Evolutionary conservation across 2,329 filamentous ascomycete genomes (phyloP).

Genomic region (Aspergillus brasiliensis): DNA sequence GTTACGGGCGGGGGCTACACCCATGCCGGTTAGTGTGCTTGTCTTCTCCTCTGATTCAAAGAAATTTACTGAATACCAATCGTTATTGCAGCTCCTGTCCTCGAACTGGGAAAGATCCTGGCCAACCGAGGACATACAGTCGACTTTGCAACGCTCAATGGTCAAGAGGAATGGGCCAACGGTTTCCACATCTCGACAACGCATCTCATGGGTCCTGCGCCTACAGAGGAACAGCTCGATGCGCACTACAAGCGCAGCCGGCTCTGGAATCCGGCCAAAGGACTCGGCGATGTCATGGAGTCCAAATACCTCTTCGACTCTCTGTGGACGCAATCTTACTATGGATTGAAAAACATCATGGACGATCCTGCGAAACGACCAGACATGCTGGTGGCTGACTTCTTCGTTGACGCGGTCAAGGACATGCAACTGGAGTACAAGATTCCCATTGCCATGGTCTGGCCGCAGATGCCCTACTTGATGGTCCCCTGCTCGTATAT

Average conservation of each 20-base stretch:
- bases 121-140: constrained; percentile 37
- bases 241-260: constrained; percentile 43
- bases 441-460: constrained; percentile 44
- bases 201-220: constrained; percentile 35
- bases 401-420: constrained; percentile 47
- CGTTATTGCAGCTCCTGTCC: constrained; percentile 32
- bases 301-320: constrained; percentile 45
- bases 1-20: constrained; percentile 43
- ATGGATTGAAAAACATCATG: constrained; percentile 27
- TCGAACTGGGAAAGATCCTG: constrained; percentile 40
- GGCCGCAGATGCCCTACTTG: constrained; percentile 47
- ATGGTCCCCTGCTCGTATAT: constrained; percentile 45
- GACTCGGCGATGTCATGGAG: constrained; percentile 31
- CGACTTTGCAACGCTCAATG: constrained; percentile 43
- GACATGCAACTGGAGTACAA: constrained; percentile 44
- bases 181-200: constrained; percentile 30
- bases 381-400: constrained; percentile 48
- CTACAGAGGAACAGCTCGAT: constrained; percentile 30
- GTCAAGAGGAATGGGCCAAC: constrained; percentile 42
- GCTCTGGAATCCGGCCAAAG: constrained; percentile 35
- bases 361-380: constrained; percentile 29
- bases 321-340: constrained; percentile 39
- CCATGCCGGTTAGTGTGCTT: constrained; percentile 30
- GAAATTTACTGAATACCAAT: background rate
- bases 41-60: background rate